Percentiles rank a stretch among this genome's conserved stretches.
phyloP scores from a whole-genome alignment of 2,329 filamentous ascomycete species.

The Exutisphaerella laricina region DNA sequence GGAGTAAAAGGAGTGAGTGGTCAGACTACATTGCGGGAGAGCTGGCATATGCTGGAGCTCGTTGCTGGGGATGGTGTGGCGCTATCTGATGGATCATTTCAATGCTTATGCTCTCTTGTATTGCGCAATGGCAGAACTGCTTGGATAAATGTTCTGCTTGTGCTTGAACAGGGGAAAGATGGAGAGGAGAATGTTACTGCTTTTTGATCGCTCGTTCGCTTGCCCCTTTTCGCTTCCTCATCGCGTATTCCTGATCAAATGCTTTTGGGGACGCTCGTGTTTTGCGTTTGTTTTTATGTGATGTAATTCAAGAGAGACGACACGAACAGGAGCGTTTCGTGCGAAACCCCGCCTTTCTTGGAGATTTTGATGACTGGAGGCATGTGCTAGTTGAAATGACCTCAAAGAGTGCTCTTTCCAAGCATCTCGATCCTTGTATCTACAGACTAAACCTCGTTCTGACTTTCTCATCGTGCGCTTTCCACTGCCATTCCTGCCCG shows the following conservation, averaged over 20 bases:
- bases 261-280: not conserved
- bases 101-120: not conserved
- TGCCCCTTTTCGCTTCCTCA: not conserved
- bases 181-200: not conserved
- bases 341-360: too few relatives aligned
- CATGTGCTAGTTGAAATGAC: too few relatives aligned
- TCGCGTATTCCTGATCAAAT: not conserved
- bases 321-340: too few relatives aligned
- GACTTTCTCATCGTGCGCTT: constrained; percentile 88
- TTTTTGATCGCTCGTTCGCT: not conserved
- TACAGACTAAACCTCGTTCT: constrained; percentile 90
- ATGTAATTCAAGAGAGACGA: constrained; percentile 6
- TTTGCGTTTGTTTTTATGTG: not conserved
- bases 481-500: constrained; percentile 94
- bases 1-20: not conserved
- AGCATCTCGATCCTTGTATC: too few relatives aligned
- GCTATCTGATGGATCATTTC: not conserved
- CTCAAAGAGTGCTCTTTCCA: too few relatives aligned
- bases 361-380: too few relatives aligned
- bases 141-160: too few relatives aligned
- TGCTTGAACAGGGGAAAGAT: too few relatives aligned
- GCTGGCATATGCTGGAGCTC: not conserved
- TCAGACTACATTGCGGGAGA: not conserved
- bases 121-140: not conserved
- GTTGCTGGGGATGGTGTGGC: not conserved